A percentile compares a stretch with the other conserved stretches of the same genome.
Conservation (phyloP, 495 filamentous ascomycete genomes). For the Lasiosphaeria hispida region DNA sequence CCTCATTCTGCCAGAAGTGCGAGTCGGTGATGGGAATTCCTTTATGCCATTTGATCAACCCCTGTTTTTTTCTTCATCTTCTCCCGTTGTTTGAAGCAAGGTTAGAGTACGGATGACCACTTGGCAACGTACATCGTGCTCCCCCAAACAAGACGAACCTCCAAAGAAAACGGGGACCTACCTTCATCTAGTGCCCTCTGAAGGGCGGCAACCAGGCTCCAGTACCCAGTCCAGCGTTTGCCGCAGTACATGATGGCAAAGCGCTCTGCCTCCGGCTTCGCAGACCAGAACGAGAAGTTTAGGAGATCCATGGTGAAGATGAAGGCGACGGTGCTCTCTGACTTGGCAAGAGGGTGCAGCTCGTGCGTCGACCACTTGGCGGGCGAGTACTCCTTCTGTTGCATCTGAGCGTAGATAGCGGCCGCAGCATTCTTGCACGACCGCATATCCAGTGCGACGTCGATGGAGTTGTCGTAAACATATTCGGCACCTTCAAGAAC, state of each 20-base stretch:
- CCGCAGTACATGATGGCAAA: slow-evolving; percentile 80
- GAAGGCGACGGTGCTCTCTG: slow-evolving; percentile 78
- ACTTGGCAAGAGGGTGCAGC: slow-evolving; percentile 79
- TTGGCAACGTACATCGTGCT: background rate
- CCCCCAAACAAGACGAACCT: background rate
- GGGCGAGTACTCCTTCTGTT: slow-evolving; percentile 77
- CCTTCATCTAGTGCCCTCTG: slow-evolving; percentile 88
- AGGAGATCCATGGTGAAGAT: slow-evolving; percentile 96
- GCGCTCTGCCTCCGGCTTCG: slow-evolving; percentile 56
- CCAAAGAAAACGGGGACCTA: slow-evolving; percentile 32
- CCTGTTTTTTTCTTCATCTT: background rate
- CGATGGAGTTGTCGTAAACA: slow-evolving; percentile 89
- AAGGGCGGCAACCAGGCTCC: slow-evolving; percentile 85
- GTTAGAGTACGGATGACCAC: background rate
- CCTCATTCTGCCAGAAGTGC: slow-evolving; percentile 79
- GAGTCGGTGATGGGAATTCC: slow-evolving; percentile 87
- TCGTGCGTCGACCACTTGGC: slow-evolving; percentile 84
- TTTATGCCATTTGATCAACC: slow-evolving; percentile 32
- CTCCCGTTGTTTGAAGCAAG: background rate
- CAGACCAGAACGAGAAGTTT: slow-evolving; percentile 97
- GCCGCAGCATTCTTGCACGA: slow-evolving; percentile 78
- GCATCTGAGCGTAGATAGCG: slow-evolving; percentile 75
- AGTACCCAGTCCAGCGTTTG: slow-evolving; percentile 88
- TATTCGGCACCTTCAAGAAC: slow-evolving; percentile 81
- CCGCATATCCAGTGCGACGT: slow-evolving; percentile 79